phyloP scores from a whole-genome alignment of 2,329 filamentous ascomycete genomes.

The Pyrenophora teres region DNA sequence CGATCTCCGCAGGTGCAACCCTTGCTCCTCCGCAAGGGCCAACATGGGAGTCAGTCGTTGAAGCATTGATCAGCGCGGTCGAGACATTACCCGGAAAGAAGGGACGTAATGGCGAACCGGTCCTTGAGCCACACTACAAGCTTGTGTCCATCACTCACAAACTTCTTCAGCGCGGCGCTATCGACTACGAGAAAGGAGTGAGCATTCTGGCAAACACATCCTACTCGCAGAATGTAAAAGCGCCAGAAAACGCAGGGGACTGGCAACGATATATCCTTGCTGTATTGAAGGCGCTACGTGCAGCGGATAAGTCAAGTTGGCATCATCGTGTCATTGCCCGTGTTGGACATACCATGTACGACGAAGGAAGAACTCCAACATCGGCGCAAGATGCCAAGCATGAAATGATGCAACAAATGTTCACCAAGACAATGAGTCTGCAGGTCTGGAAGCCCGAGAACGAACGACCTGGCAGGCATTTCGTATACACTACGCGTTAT shows the following conservation, averaged over 20 bases:
- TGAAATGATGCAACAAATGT: slow-evolving; percentile 81
- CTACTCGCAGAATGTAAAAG: slow-evolving; percentile 59
- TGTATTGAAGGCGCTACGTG: slow-evolving; percentile 63
- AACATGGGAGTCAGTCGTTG: slow-evolving; percentile 56
- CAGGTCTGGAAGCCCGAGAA: slow-evolving; percentile 95
- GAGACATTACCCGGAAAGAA: slow-evolving; percentile 64
- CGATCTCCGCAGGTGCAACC: slow-evolving; percentile 37
- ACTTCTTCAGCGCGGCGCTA: slow-evolving; percentile 62
- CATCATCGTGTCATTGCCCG: slow-evolving; percentile 89
- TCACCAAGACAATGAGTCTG: slow-evolving; percentile 92
- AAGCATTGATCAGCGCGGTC: slow-evolving; percentile 64
- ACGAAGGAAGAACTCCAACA: slow-evolving; percentile 57
- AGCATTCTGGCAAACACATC: slow-evolving; percentile 58
- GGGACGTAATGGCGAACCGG: slow-evolving; percentile 71
- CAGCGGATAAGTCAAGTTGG: slow-evolving; percentile 90
- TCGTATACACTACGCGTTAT: slow-evolving; percentile 89
- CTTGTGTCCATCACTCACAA: slow-evolving; percentile 83
- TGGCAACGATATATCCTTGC: slow-evolving; percentile 67
- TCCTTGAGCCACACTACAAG: slow-evolving; percentile 92
- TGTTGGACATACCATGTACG: slow-evolving; percentile 66
- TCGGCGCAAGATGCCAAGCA: slow-evolving; percentile 69
- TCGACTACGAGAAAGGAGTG: slow-evolving; percentile 54
- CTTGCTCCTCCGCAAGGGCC: slow-evolving; percentile 27
- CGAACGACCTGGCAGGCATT: slow-evolving; percentile 82
- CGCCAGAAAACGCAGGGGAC: slow-evolving; percentile 55